phyloP scores from a whole-genome alignment of 495 filamentous ascomycete species.

The Hypoxylon fuscum region DNA sequence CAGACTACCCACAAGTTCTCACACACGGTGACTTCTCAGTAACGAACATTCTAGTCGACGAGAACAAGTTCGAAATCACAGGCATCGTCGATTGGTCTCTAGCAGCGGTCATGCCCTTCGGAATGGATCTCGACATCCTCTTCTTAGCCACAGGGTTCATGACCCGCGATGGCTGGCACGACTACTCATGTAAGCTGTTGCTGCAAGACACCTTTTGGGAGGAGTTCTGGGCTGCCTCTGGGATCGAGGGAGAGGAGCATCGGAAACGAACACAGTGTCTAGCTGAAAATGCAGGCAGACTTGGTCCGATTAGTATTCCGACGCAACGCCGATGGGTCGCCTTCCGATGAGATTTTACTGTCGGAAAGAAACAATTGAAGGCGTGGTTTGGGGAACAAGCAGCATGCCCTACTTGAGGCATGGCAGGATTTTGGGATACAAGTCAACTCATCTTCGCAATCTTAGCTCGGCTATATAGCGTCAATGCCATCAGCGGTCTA shows the following conservation, averaged over 20 bases:
- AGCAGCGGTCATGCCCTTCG: constrained; percentile 44
- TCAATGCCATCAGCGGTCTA: too few relatives aligned
- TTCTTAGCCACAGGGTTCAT: constrained; percentile 42
- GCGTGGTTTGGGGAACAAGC: constrained; percentile 2
- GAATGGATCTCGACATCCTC: constrained; percentile 45
- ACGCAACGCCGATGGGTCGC: constrained; percentile 42
- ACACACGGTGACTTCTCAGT: constrained; percentile 46
- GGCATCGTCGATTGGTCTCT: constrained; percentile 50
- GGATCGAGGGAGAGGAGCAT: constrained; percentile 30
- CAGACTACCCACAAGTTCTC: constrained; percentile 45
- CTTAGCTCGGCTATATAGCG: too few relatives aligned
- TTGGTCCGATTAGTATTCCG: constrained; percentile 40
- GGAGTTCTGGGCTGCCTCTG: constrained; percentile 36
- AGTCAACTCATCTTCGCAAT: too few relatives aligned
- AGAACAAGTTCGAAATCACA: constrained; percentile 45
- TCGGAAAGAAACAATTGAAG: neutral
- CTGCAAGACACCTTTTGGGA: constrained; percentile 40
- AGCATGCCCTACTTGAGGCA: too few relatives aligned
- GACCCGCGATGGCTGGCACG: constrained; percentile 40
- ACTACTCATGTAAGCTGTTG: constrained; percentile 30
- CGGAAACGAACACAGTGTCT: constrained; percentile 18
- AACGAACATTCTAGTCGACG: constrained; percentile 46
- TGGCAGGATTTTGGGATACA: too few relatives aligned
- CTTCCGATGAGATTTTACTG: constrained; percentile 23
- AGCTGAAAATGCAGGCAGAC: constrained; percentile 32